A percentile compares a stretch with the other conserved stretches of the same genome.
These are phyloP conservation scores for Naumovozyma castellii DNA, from an alignment of 805 yeast genomes.

Conservation along the genomic window DNA sequence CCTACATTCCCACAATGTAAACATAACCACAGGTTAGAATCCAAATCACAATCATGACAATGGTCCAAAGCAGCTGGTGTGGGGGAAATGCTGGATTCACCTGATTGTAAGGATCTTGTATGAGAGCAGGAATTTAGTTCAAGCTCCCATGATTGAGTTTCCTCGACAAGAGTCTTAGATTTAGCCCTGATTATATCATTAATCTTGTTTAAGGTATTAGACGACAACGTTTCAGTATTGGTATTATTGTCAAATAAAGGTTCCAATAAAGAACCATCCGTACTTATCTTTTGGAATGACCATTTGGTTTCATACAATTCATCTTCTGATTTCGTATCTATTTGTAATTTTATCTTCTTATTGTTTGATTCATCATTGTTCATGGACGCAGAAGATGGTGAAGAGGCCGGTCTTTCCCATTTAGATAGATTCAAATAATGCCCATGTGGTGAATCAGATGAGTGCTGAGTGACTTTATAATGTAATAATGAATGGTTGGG, in stretches of 20 bases:
- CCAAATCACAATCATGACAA: constrained; percentile 54
- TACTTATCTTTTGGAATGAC: constrained; percentile 11
- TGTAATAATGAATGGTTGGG: constrained; percentile 55
- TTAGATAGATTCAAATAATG: constrained; percentile 52
- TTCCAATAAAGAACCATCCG: constrained; percentile 1
- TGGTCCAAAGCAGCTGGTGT: constrained; percentile 29
- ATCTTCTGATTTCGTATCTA: constrained; percentile 24
- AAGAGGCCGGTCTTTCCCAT: constrained; percentile 8
- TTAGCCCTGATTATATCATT: constrained; percentile 20
- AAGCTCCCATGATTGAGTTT: constrained; percentile 85
- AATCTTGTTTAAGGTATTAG: constrained; percentile 8
- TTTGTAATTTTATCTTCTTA: constrained; percentile 27
- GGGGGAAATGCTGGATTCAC: constrained; percentile 2
- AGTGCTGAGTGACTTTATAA: constrained; percentile 23
- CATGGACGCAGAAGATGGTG: too few relatives aligned
- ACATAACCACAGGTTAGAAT: constrained; percentile 86
- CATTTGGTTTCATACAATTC: constrained; percentile 25
- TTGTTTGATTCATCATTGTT: constrained; percentile 5
- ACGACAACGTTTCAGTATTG: constrained; percentile 2
- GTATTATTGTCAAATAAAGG: constrained; percentile 1
- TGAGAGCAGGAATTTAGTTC: constrained; percentile 78
- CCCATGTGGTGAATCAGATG: constrained; percentile 39
- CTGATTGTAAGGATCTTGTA: constrained; percentile 39
- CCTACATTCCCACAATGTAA: constrained; percentile 83
- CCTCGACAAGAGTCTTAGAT: constrained; percentile 34